phyloP scores from a whole-genome alignment of 495 filamentous ascomycete genomes.

The Aspergillus funiculosus region DNA sequence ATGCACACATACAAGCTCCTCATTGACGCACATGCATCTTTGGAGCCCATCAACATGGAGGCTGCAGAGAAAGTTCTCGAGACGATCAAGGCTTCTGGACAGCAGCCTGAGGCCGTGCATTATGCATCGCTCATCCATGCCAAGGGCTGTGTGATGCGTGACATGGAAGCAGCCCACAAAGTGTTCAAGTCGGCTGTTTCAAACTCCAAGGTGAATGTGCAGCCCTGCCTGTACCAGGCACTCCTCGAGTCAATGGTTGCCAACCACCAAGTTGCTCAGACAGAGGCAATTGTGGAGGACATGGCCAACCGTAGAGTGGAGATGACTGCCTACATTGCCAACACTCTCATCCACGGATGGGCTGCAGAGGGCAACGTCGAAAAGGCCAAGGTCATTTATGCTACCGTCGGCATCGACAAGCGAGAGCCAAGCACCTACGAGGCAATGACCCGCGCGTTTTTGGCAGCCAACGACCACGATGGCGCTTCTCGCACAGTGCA shows the following conservation, averaged over 20 bases:
- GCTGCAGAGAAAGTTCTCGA: slow-evolving; percentile 83
- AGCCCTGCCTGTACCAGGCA: slow-evolving; percentile 89
- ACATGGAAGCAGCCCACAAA: slow-evolving; percentile 72
- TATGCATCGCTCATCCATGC: slow-evolving; percentile 94
- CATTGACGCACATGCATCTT: slow-evolving; percentile 88
- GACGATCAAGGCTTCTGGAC: slow-evolving; percentile 66
- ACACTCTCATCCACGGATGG: slow-evolving; percentile 99
- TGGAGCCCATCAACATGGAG: slow-evolving; percentile 85
- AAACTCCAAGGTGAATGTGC: slow-evolving; percentile 56
- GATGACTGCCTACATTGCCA: slow-evolving; percentile 96
- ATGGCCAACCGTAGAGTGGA: slow-evolving; percentile 70
- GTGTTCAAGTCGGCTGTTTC: slow-evolving; percentile 76
- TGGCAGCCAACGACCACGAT: slow-evolving; percentile 72
- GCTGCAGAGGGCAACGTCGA: slow-evolving; percentile 73
- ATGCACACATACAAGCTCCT: slow-evolving; percentile 97
- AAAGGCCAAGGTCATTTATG: slow-evolving; percentile 74
- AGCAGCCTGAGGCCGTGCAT: slow-evolving; percentile 83
- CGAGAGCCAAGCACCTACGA: slow-evolving; percentile 98
- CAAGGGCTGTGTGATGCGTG: slow-evolving; percentile 88
- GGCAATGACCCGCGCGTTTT: slow-evolving; percentile 92
- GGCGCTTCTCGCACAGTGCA: slow-evolving; percentile 69
- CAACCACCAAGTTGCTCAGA: slow-evolving; percentile 76
- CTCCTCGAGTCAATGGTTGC: slow-evolving; percentile 95
- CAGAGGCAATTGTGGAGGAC: slow-evolving; percentile 62
- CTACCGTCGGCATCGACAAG: slow-evolving; percentile 62